Percentiles rank a stretch among this genome's conserved stretches.
These are phyloP conservation scores for Lentinula boryana DNA, from an alignment of 768 basidiomycete genomes.

Conservation along the genomic window DNA sequence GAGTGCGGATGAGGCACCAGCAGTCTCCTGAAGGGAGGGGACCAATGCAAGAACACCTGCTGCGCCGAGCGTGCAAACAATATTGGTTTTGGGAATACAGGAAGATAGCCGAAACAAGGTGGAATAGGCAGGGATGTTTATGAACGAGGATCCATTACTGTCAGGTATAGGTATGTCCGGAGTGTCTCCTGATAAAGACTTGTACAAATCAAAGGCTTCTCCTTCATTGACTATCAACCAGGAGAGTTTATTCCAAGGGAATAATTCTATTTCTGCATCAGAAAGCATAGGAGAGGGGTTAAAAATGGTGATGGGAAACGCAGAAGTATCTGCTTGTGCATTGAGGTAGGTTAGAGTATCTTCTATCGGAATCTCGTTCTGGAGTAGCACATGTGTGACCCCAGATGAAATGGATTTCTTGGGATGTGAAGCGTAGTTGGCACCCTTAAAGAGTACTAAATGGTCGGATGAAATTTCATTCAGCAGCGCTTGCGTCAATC, in stretches of 20 bases:
- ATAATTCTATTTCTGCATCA: constrained; percentile 26
- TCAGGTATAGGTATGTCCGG: constrained; percentile 8
- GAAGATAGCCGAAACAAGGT: constrained; percentile 16
- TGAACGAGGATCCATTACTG: constrained; percentile 16
- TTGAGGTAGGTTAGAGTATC: constrained; percentile 34
- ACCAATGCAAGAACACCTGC: constrained; percentile 42
- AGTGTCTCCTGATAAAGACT: constrained; percentile 12
- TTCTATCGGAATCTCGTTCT: constrained; percentile 49
- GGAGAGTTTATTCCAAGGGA: constrained; percentile 45
- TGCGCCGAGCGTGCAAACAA: constrained; percentile 54
- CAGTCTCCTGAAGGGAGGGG: constrained; percentile 17
- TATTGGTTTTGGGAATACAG: constrained; percentile 28
- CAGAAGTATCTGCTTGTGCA: constrained; percentile 14
- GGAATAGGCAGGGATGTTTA: constrained; percentile 11
- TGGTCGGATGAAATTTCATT: neutral
- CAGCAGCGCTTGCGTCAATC: neutral
- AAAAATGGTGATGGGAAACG: constrained; percentile 30
- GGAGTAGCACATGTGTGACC: constrained; percentile 48
- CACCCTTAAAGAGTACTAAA: constrained; percentile 52
- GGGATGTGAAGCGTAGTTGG: constrained; percentile 41
- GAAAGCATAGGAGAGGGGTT: constrained; percentile 57
- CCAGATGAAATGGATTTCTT: constrained; percentile 22
- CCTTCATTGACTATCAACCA: constrained; percentile 55
- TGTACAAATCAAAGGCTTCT: constrained; percentile 35
- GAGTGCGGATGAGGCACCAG: neutral